Base-by-base conservation (phyloP, 2,329 filamentous ascomycete genomes). In the Pseudogymnoascus sp. region DNA sequence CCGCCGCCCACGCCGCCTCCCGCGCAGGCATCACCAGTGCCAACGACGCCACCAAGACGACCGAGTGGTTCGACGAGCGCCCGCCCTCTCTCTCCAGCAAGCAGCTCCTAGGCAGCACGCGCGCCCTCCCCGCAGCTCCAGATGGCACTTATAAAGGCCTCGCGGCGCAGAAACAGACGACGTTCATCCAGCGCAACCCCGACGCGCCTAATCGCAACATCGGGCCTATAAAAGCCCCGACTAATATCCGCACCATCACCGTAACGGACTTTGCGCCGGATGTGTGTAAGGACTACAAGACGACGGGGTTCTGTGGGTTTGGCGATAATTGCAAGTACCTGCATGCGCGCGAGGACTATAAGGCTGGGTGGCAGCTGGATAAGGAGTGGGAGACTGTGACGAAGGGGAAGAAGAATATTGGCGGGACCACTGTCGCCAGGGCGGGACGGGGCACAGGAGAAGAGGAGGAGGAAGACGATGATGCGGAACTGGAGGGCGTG, bases 291-390 rank as follows among this genome's bases (percentile, higher is more conserved):
- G 94, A 97, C 73, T 94, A 91, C 75, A 93, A 93, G 69, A 83
- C 90, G 70, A 94, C 87, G 0, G 88, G 88, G 0, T 88, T 70
- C 56, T 72, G 70, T 42, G 70, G 70, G 2, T 71, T 70, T 44
- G 70, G 89, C 28, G 90, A 94, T 73, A 86, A 82, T 65, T 96
- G 92, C 78, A 96, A 92, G 71, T 94, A 87, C 72, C 72, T 91
- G 0, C 90, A 94, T 71, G 84, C 84, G 4, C 80, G 90, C 64
- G 87, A 90, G 70, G 89, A 91, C 74, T 89, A 91, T 72, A 91
- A 93, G 69, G 89, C 92, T 73, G 94, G 94, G 2, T 99, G 94
- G 94, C 91, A 97, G 74, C 81, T 99, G 4, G 94, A 99, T 74
- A 83, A 84, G 61, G 93, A 97, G 59, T 99, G 94, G 94, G 94